Base-by-base conservation (phyloP, 2,329 filamentous ascomycete genomes). In the Fusarium sp. region DNA sequence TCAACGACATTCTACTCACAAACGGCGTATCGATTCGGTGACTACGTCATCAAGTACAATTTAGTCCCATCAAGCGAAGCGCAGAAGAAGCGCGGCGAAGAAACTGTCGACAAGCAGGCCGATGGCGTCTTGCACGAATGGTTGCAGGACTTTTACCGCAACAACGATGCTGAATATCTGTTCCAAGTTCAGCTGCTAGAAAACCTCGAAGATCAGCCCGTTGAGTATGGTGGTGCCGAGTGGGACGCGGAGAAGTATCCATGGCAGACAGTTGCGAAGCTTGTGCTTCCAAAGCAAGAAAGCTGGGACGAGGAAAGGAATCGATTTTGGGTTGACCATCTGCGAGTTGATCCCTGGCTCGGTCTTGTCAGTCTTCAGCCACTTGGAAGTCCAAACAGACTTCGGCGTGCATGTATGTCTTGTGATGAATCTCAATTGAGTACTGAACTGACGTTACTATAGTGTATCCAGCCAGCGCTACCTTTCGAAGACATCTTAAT, bases 281-380 rank as follows among this genome's bases (percentile, higher is more conserved):
- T 60, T 1, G 4, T 49, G n/a, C 8, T 51, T 17, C 45, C 53
- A 0, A 40, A 51, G 9, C 53, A 57, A 9, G 46, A 46, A 2
- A 51, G 45, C 17, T 47, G 46, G 54, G 22, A 58, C 22, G 42
- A 58, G 26, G 34, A 58, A 10, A 62, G 54, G 10, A 43, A 53
- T 1, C 10, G 26, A 7, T 46, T 59, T 2, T 46, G 34, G 42
- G 49, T 40, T 28, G 56, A 55, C n/a, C 34, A 46, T n/a, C 11
- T 40, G 2, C 17, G 19, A 3, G 49, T 46, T 31, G 50, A 55
- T 19, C 42, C 26, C 2, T 42, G 50, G 26, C 50, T 46, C 5
- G 42, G 56, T 6, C 56, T 59, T 34, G 40, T n/a, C 7, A 42
- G 42, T 17, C 21, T 62, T 14, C 28, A 49, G 8, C 43, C 55